Evolutionary conservation across 192 early-diverging fungal species (phyloP).

Genomic region (Funneliformis mosseae): DNA sequence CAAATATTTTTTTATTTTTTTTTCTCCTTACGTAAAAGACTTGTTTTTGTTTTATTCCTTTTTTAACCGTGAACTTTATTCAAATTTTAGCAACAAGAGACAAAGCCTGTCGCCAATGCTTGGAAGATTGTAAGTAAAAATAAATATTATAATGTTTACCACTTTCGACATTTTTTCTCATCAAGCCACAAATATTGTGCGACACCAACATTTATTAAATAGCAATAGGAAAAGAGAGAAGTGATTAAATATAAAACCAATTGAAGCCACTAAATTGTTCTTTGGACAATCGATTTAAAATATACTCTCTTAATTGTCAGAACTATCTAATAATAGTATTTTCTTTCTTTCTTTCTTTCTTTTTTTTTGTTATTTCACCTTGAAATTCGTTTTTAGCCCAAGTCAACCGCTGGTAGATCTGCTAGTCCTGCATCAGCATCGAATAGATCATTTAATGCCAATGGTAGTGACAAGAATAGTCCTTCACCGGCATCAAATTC

Average conservation of each 20-base stretch:
- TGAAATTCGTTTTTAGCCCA: constrained; percentile 7
- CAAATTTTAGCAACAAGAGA: constrained; percentile 11
- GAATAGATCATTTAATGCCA: constrained; percentile 21
- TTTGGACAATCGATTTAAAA: not conserved
- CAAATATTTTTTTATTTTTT: not conserved
- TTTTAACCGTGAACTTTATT: not conserved
- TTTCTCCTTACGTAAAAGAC: not conserved
- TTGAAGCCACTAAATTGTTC: not conserved
- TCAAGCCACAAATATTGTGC: constrained; percentile 13
- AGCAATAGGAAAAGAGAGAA: not conserved
- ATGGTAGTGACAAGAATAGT: constrained; percentile 31
- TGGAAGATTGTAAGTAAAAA: constrained; percentile 31
- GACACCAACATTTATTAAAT: constrained; percentile 11
- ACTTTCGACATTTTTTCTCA: not conserved
- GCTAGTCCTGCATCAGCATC: constrained; percentile 25
- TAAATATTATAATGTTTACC: not conserved
- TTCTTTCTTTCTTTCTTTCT: too few species aligned
- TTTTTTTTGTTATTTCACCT: not conserved
- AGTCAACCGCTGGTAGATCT: constrained; percentile 21
- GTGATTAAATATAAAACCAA: not conserved
- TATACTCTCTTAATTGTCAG: not conserved
- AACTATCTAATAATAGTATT: not conserved
- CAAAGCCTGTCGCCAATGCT: constrained; percentile 18
- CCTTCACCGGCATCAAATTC: constrained; percentile 29
- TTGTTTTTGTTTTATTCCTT: too few species aligned